phyloP scores from a whole-genome alignment of 805 yeast genomes.

The Sugiyamaella marilandica region DNA sequence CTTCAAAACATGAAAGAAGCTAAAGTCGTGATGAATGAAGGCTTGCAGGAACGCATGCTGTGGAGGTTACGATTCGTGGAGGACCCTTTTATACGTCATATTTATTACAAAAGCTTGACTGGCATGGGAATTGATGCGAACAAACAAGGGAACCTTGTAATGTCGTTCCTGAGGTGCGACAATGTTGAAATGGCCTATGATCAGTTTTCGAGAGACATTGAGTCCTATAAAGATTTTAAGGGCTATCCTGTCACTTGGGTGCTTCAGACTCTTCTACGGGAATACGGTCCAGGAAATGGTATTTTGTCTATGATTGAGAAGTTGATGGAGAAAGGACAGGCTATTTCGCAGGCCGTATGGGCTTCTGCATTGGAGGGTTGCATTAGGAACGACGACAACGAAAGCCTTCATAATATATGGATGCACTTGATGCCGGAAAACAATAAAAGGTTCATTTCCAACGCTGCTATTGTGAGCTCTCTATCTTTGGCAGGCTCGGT shows the following conservation, averaged over 20 bases:
- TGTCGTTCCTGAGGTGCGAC: constrained; percentile 2
- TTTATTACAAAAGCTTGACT: constrained; percentile 1
- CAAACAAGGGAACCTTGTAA: not conserved
- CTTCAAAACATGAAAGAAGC: not conserved
- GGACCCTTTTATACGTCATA: constrained; percentile 10
- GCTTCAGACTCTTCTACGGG: not conserved
- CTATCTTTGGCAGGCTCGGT: not conserved
- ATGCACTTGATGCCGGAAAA: not conserved
- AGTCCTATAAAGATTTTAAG: not conserved
- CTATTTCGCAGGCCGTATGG: not conserved
- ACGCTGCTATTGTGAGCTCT: not conserved
- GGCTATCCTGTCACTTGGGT: not conserved
- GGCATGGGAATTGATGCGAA: not conserved
- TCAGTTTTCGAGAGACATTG: not conserved
- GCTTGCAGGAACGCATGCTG: not conserved
- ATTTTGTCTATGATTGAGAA: not conserved
- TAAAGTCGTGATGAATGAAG: not conserved
- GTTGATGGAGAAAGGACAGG: not conserved
- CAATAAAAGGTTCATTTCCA: not conserved
- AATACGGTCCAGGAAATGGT: not conserved
- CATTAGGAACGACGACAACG: not conserved
- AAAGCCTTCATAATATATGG: not conserved
- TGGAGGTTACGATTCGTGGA: constrained; percentile 11
- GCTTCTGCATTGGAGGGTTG: not conserved
- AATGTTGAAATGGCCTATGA: constrained; percentile 3